Evolutionary conservation across 495 filamentous ascomycete genomes (phyloP).

Genomic region (Choiromyces venosus): DNA sequence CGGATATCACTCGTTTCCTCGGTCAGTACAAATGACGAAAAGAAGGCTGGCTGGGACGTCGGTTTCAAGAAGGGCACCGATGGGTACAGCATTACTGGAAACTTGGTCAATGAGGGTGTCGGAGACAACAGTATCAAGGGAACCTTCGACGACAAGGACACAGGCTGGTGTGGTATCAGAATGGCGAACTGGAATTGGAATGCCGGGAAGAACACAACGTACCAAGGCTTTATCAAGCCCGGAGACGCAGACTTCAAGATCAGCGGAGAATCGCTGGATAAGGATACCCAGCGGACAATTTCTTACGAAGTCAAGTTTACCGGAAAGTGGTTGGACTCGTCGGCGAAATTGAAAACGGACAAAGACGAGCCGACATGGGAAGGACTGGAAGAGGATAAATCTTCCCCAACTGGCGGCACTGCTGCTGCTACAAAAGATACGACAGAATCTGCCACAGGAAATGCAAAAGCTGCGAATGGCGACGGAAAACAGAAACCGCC

Average conservation of each 20-base stretch:
- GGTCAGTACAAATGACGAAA: constrained; percentile 9
- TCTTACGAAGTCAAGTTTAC: constrained; percentile 21
- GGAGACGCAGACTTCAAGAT: constrained; percentile 16
- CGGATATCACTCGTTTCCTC: constrained; percentile 27
- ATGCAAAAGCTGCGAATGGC: too few relatives aligned
- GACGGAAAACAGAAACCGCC: neutral
- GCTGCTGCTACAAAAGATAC: neutral
- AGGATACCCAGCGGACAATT: constrained; percentile 14
- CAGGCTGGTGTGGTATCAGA: constrained; percentile 14
- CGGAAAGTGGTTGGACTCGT: constrained; percentile 18
- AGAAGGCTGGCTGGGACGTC: constrained; percentile 25
- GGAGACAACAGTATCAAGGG: constrained; percentile 18
- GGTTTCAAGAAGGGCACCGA: neutral
- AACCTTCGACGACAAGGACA: constrained; percentile 5
- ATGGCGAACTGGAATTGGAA: constrained; percentile 17
- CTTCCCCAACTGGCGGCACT: constrained; percentile 7
- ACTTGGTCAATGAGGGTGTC: constrained; percentile 14
- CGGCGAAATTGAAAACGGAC: constrained; percentile 12
- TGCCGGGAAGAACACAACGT: constrained; percentile 12
- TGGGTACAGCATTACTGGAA: constrained; percentile 20
- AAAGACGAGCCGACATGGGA: constrained; percentile 18
- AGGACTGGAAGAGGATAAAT: too few relatives aligned
- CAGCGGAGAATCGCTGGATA: constrained; percentile 14
- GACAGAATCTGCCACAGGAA: neutral
- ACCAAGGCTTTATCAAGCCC: constrained; percentile 14